A percentile compares a stretch with the other conserved stretches of the same genome.
These are phyloP conservation scores for Magnaporthiopsis rhizophila DNA, from an alignment of 2,329 filamentous ascomycete species.

Conservation along the genomic window DNA sequence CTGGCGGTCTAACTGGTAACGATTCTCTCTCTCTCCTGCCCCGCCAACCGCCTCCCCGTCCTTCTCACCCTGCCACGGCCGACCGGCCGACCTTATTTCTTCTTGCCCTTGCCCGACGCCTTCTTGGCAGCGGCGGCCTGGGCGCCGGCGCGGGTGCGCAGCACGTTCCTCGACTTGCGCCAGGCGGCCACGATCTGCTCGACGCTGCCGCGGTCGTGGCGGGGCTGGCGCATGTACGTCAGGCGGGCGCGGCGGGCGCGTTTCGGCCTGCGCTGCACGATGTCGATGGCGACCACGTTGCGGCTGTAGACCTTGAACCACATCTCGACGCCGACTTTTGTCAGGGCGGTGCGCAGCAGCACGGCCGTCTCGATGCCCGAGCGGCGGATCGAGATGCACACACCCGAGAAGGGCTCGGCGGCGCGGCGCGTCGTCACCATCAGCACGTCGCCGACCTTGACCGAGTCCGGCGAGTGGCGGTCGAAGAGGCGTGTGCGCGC, in stretches of 20 bases:
- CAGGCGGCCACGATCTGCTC: slow-evolving; percentile 68
- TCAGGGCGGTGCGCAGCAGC: slow-evolving; percentile 76
- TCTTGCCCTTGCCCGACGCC: slow-evolving; percentile 3
- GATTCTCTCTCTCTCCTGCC: no score
- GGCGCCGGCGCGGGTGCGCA: slow-evolving; percentile 20
- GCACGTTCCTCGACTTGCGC: slow-evolving; percentile 31
- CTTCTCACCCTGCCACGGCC: no score
- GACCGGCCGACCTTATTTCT: background rate
- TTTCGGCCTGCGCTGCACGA: slow-evolving; percentile 80
- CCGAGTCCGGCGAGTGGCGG: slow-evolving; percentile 66
- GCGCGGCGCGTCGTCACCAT: slow-evolving; percentile 75
- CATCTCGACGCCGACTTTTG: slow-evolving; percentile 87
- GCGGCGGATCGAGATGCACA: slow-evolving; percentile 78
- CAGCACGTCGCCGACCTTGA: slow-evolving; percentile 80
- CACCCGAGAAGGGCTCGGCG: slow-evolving; percentile 83
- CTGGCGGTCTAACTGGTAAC: no score
- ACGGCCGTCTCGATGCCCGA: slow-evolving; percentile 86
- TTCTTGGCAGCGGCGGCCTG: slow-evolving; percentile 12
- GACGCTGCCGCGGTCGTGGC: slow-evolving; percentile 81
- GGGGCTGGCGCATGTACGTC: slow-evolving; percentile 83
- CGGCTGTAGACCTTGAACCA: slow-evolving; percentile 95
- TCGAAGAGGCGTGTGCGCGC: slow-evolving; percentile 76
- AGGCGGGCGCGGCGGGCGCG: slow-evolving; percentile 78
- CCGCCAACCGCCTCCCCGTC: no score
- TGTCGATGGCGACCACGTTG: slow-evolving; percentile 82